Base-by-base conservation (phyloP, 345 rosid species). In the Capsella bursapastoris region DNA sequence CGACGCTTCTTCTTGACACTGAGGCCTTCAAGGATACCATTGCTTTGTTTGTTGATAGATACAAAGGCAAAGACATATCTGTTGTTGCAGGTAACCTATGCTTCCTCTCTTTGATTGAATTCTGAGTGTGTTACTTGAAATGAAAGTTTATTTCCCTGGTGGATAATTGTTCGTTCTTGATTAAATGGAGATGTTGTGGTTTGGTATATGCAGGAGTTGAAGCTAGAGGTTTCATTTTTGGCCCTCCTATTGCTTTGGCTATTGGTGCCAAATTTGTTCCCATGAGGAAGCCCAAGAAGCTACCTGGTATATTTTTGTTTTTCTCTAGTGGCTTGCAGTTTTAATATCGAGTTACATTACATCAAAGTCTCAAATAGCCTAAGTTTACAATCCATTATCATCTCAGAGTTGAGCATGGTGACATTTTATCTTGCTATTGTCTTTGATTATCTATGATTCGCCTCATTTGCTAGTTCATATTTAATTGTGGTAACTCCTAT, bases 221-320 rank as follows among this genome's bases (percentile, higher is more conserved):
- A 84, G 99, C 99, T 27, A 89, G 98, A 78, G 99, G 99, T 44
- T 95, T 95, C 75, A 95, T 95, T 56, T 95, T 95, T 83, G 99
- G 99, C 43, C 98, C 99, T 78, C 99, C 99, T 45, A 92, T 95
- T 80, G 99, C 99, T 8, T 83, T 92, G 85, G 96, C 99, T 71
- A 90, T 95, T 79, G 99, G 99, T 37, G 99, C 99, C 27, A 95
- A 95, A 76, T 95, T 95, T 82, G 98, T 95, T 45, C 99, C 99
- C 38, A 81, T 92, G 90, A 90, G 99, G 83, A 95, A 95, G 83
- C 99, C 99, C 78, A 86, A 89, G 18, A 95, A 95, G 84, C 69
- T 95, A 56, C 99, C 98, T 43, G 99, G 99, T 95, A 87, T 40
- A 7, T 31, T 3, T 11, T 3, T 10, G 16, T 18, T 45, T 45